Evolutionary conservation across 257 asterid species (phyloP).

Genomic region (Solanum neorickii): DNA sequence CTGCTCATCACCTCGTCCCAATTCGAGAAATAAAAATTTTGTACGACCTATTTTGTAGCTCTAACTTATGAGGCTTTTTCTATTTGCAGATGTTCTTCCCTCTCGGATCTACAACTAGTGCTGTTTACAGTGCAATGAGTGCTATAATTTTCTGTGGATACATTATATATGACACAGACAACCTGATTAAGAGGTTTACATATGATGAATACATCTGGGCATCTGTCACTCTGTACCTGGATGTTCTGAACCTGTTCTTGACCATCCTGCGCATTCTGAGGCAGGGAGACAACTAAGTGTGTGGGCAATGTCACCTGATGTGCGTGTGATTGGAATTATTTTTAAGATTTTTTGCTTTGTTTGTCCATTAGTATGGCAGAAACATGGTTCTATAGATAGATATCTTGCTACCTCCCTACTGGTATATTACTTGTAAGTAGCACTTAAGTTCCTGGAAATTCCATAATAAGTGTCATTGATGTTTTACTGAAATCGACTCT

Average conservation of each 20-base stretch:
- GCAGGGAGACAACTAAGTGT: conserved; percentile 57
- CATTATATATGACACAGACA: conserved; percentile 77
- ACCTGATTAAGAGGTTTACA: conserved; percentile 91
- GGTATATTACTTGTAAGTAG: background rate
- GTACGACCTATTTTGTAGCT: background rate
- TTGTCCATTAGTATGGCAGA: background rate
- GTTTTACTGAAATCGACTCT: background rate
- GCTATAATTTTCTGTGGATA: conserved; percentile 92
- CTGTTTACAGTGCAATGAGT: conserved; percentile 66
- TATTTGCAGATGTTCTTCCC: conserved; percentile 76
- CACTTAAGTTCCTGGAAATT: background rate
- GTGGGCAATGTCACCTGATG: background rate
- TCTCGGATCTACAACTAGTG: conserved; percentile 60
- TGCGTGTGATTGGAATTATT: background rate
- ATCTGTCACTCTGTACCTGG: conserved; percentile 87
- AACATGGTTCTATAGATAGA: background rate
- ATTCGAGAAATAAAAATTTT: background rate
- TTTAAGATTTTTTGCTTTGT: background rate
- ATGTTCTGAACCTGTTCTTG: conserved; percentile 90
- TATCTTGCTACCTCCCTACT: background rate
- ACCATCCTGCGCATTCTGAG: conserved; percentile 83
- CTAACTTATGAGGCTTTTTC: background rate
- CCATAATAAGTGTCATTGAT: background rate
- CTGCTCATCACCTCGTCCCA: background rate
- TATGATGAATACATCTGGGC: conserved; percentile 99